Conservation (phyloP, 257 asterid genomes). For the Solanum neorickii region DNA sequence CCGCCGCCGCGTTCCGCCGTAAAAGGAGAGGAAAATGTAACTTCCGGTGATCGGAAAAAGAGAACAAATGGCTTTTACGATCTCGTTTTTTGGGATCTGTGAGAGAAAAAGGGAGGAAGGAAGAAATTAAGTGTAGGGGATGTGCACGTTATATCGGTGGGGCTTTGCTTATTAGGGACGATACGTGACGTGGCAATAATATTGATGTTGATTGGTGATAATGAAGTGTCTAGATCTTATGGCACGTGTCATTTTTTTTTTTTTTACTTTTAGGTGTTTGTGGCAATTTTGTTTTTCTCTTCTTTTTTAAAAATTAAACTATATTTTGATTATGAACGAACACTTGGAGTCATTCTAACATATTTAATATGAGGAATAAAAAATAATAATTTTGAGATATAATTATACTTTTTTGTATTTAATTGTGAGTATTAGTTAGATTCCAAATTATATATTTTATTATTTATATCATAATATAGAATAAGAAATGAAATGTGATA, state of each 20-base stretch:
- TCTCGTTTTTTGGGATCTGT: neutral
- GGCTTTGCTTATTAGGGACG: neutral
- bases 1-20: constrained; percentile 42
- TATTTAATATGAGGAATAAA: neutral
- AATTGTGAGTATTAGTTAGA: neutral
- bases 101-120: neutral
- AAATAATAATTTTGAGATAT: neutral
- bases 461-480: neutral
- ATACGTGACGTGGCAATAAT: neutral
- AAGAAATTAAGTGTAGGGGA: neutral
- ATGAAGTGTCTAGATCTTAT: neutral
- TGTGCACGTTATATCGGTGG: neutral
- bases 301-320: neutral
- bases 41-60: neutral
- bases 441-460: neutral
- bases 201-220: neutral
- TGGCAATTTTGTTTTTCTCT: neutral
- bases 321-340: neutral
- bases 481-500: no score
- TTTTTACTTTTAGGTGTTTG: neutral
- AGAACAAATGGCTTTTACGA: neutral
- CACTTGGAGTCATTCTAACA: neutral
- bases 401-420: neutral
- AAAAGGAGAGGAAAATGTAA: neutral
- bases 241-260: neutral